Base-by-base conservation (phyloP, 2,329 filamentous ascomycete genomes). In the Daldinia sp. region DNA sequence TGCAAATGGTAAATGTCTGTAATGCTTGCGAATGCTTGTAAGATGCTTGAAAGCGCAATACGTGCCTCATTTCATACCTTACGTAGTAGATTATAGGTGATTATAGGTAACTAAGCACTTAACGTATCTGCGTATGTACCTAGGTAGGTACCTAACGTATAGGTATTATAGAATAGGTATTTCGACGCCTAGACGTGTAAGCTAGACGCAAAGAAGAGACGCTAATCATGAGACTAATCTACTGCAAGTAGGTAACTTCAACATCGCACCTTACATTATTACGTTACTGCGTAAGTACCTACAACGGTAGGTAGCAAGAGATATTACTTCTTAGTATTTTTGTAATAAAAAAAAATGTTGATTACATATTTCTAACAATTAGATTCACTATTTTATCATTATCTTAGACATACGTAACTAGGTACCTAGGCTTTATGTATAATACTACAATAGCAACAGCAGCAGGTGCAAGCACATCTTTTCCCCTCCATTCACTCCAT, bases 121-220 rank as follows among this genome's bases (percentile, higher is more conserved):
- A 15, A 10, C 9, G 34, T 37, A 37, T 7, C 8, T n/a, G n/a
- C n/a, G n/a, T n/a, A n/a, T n/a, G n/a, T n/a, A n/a, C n/a, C n/a
- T n/a, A n/a, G n/a, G n/a, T n/a, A n/a, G n/a, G n/a, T n/a, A n/a
- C n/a, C n/a, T n/a, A n/a, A n/a, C n/a, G n/a, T n/a, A n/a, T n/a
- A n/a, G n/a, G n/a, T n/a, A n/a, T n/a, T n/a, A n/a, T n/a, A n/a
- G n/a, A n/a, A n/a, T n/a, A n/a, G n/a, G n/a, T n/a, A n/a, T n/a
- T n/a, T n/a, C n/a, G n/a, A n/a, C n/a, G 34, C 25, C n/a, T 49
- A 17, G 45, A 29, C 25, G 32, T 45, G 47, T 29, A 48, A 41
- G 32, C 30, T 49, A 50, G 11, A 60, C 35, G 43, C 57, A 50
- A 34, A 54, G 49, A 60, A 60, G 39, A 59, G 41, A 39, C n/a